Percentiles rank a stretch among this genome's conserved stretches.
These are phyloP conservation scores for Suhomyces taliae DNA, from an alignment of 1,139 yeast genomes.

Conservation along the genomic window DNA sequence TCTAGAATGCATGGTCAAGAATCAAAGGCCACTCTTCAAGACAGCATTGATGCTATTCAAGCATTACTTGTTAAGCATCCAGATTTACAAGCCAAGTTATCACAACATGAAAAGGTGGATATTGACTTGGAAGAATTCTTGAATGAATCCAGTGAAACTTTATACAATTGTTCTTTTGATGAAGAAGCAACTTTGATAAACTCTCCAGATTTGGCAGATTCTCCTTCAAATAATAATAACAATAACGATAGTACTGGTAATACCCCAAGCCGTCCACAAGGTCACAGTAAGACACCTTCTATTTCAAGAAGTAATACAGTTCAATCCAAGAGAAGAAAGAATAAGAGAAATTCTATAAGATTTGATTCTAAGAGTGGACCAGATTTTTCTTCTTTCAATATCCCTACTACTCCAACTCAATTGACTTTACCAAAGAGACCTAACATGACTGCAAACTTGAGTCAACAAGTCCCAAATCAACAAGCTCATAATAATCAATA, in stretches of 20 bases:
- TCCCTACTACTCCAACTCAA: constrained; percentile 25
- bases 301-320: constrained; percentile 29
- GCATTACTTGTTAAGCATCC: constrained; percentile 36
- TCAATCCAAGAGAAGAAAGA: constrained; percentile 29
- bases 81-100: constrained; percentile 33
- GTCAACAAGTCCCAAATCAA: constrained; percentile 2
- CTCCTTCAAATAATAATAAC: constrained; percentile 5
- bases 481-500: constrained; percentile 7
- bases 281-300: constrained; percentile 12
- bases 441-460: constrained; percentile 9
- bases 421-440: constrained; percentile 25
- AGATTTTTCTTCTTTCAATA: constrained; percentile 20
- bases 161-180: constrained; percentile 36
- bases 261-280: constrained; percentile 12
- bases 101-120: constrained; percentile 29
- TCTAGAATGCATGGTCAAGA: constrained; percentile 53
- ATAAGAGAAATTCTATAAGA: constrained; percentile 34
- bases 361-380: constrained; percentile 26
- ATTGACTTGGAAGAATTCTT: constrained; percentile 38
- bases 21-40: constrained; percentile 34
- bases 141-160: constrained; percentile 34
- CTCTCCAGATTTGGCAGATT: constrained; percentile 25
- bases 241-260: constrained; percentile 9
- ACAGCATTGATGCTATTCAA: constrained; percentile 32
- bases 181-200: constrained; percentile 35